phyloP scores from a whole-genome alignment of 2,329 filamentous ascomycete genomes.

The Xylaria multiplex region DNA sequence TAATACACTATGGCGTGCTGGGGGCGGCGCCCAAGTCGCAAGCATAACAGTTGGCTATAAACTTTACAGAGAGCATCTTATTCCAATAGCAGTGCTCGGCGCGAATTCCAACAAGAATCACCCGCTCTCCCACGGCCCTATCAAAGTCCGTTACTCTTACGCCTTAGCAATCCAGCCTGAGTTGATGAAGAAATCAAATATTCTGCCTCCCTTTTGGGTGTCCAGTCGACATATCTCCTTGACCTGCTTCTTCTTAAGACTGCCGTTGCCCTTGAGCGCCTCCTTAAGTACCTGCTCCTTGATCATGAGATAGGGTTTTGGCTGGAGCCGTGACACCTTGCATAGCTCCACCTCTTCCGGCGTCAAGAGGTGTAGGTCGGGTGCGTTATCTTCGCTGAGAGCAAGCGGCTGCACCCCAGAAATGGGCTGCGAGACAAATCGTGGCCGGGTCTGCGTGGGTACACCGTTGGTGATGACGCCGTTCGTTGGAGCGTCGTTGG shows the following conservation, averaged over 20 bases:
- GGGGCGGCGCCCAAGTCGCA: neutral
- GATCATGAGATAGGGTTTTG: conserved; percentile 93
- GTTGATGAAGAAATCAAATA: conserved; percentile 96
- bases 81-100: neutral
- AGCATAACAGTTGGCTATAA: neutral
- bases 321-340: conserved; percentile 82
- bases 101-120: neutral
- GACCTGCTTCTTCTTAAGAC: conserved; percentile 92
- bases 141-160: conserved; percentile 49
- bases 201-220: conserved; percentile 81
- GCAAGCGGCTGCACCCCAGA: conserved; percentile 71
- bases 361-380: conserved; percentile 86
- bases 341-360: conserved; percentile 88
- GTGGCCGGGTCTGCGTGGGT: conserved; percentile 59
- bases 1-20: neutral
- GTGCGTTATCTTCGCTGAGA: conserved; percentile 78
- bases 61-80: neutral
- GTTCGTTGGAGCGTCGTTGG: conserved; percentile 47
- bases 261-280: conserved; percentile 86
- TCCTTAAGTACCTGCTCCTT: conserved; percentile 94
- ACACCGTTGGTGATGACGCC: conserved; percentile 55
- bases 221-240: conserved; percentile 87
- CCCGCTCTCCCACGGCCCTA: neutral
- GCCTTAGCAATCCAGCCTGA: conserved; percentile 92
- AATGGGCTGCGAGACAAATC: conserved; percentile 65